A percentile compares a stretch with the other conserved stretches of the same genome.
phyloP scores from a whole-genome alignment of 345 rosid genomes.

The Erucastrum elatum region DNA sequence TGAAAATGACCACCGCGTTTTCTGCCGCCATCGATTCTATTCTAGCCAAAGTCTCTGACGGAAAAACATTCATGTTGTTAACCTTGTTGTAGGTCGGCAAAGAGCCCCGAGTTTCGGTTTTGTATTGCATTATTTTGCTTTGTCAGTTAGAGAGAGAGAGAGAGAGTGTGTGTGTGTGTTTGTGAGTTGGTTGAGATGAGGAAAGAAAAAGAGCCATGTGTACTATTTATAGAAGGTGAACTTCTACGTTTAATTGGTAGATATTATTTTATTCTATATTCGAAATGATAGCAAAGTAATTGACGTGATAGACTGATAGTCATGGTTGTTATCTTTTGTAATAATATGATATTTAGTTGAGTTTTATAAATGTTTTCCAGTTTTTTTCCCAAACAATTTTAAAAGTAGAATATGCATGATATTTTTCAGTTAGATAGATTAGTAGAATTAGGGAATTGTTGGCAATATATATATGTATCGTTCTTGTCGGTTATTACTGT shows the following conservation, averaged over 20 bases:
- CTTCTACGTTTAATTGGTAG: conserved; percentile 8
- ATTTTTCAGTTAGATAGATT: conserved; percentile 22
- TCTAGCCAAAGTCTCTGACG: conserved; percentile 26
- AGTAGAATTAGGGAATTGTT: conserved; percentile 7
- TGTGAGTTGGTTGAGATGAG: not conserved
- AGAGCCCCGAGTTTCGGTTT: conserved; percentile 29
- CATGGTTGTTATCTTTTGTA: conserved; percentile 7
- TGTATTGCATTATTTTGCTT: conserved; percentile 31
- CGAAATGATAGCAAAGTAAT: conserved; percentile 16
- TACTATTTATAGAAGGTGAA: conserved; percentile 24
- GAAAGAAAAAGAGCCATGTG: conserved; percentile 21
- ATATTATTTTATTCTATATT: conserved; percentile 9
- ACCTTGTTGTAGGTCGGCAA: conserved; percentile 17
- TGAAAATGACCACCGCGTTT: conserved; percentile 83
- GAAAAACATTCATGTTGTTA: conserved; percentile 34
- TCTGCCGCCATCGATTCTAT: conserved; percentile 52
- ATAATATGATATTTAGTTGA: not conserved
- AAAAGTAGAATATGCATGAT: conserved; percentile 2
- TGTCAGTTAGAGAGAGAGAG: not conserved
- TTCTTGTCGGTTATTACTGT: conserved; percentile 22
- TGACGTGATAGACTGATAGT: conserved; percentile 35
- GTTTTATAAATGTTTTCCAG: not conserved
- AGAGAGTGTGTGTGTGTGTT: not conserved
- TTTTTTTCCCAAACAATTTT: not conserved
- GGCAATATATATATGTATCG: not conserved